Conservation (phyloP, 768 basidiomycete genomes). For the Xerocomus brunneocitrinus region DNA sequence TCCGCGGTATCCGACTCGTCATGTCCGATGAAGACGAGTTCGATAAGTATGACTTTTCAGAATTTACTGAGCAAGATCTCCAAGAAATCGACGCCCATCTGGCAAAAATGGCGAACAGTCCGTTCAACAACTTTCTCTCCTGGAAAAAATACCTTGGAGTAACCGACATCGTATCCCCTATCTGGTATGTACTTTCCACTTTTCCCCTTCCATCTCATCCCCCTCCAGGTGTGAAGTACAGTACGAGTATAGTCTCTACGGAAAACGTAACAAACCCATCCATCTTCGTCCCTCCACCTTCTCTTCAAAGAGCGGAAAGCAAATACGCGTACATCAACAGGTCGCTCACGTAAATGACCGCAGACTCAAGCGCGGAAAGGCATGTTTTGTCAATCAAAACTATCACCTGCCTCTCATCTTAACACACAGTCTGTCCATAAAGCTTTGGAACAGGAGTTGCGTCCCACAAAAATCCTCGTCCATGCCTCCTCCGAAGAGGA, state of each 20-base stretch:
- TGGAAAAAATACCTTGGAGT: constrained; percentile 47
- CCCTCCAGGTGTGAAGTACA: constrained; percentile 70
- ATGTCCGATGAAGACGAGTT: constrained; percentile 35
- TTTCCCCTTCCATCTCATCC: neutral
- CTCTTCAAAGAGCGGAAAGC: constrained; percentile 51
- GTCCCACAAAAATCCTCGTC: constrained; percentile 52
- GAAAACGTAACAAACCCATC: constrained; percentile 47
- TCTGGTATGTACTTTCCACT: constrained; percentile 44
- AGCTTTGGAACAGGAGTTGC: constrained; percentile 68
- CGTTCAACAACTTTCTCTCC: constrained; percentile 42
- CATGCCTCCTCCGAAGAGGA: constrained; percentile 56
- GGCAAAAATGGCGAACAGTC: constrained; percentile 15
- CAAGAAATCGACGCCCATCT: constrained; percentile 31
- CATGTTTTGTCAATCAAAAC: constrained; percentile 23
- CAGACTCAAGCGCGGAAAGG: constrained; percentile 50
- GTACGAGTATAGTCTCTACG: constrained; percentile 69
- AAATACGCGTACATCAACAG: constrained; percentile 48
- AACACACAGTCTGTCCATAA: constrained; percentile 63
- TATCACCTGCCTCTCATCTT: neutral
- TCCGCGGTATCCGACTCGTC: constrained; percentile 20
- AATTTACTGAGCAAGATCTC: constrained; percentile 57
- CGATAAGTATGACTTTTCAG: constrained; percentile 47
- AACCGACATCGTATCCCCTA: constrained; percentile 55
- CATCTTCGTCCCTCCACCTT: constrained; percentile 53
- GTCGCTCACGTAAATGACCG: constrained; percentile 54